Evolutionary conservation across 352 stramenopile species (phyloP).

Genomic region (Lagenidium giganteum): DNA sequence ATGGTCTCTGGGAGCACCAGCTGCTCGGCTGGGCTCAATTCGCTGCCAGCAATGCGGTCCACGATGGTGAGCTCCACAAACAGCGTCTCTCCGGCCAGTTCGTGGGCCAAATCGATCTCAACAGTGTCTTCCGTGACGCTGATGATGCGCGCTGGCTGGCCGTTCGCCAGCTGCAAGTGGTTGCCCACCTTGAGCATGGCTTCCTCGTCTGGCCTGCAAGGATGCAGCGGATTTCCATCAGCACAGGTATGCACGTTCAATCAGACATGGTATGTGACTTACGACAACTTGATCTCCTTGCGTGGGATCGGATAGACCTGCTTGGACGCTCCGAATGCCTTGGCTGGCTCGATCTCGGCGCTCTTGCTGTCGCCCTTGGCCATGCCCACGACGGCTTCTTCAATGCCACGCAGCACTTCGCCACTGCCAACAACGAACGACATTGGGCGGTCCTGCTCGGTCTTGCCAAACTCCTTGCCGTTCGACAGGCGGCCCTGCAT

Average conservation of each 20-base stretch:
- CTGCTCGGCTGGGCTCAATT: conserved; percentile 46
- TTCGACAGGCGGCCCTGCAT: conserved; percentile 61
- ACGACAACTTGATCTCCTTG: conserved; percentile 68
- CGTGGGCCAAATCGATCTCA: conserved; percentile 70
- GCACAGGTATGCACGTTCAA: neutral
- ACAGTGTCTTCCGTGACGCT: conserved; percentile 63
- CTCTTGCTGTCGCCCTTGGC: conserved; percentile 57
- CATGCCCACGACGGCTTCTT: conserved; percentile 66
- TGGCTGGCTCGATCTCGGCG: conserved; percentile 48
- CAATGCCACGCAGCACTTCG: conserved; percentile 65
- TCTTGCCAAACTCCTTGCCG: conserved; percentile 54
- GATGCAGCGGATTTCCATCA: neutral
- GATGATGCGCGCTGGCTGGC: conserved; percentile 59
- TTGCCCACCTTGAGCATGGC: conserved; percentile 59
- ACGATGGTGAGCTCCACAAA: conserved; percentile 68
- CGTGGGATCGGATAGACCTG: conserved; percentile 61
- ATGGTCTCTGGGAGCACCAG: conserved; percentile 75
- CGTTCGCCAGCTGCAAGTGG: conserved; percentile 51
- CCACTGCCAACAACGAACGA: conserved; percentile 70
- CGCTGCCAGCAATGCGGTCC: conserved; percentile 38
- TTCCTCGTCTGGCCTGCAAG: conserved; percentile 46
- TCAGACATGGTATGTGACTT: conserved; percentile 1
- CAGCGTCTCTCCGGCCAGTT: conserved; percentile 75
- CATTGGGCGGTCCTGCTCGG: conserved; percentile 36
- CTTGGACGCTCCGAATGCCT: conserved; percentile 65